Base-by-base conservation (phyloP, 2,329 filamentous ascomycete species). In the Verticillium longisporum region DNA sequence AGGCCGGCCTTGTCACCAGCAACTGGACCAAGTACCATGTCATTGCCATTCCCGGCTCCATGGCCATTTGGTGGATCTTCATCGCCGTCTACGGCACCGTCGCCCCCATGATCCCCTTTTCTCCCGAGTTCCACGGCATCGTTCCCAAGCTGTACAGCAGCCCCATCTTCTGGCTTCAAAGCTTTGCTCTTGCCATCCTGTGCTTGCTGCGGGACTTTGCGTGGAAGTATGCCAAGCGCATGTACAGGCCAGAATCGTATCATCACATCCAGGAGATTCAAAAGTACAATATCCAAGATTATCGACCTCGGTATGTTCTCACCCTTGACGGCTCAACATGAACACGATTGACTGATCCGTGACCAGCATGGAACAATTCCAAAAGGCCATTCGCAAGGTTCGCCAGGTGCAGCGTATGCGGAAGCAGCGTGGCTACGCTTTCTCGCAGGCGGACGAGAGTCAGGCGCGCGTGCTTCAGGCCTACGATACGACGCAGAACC, bases 231-330 rank as follows among this genome's bases (percentile, higher is more conserved):
- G 18, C 86, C 64, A 97, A 97, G 81, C 86, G 95, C 66, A 97
- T 99, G 92, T 99, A 98, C 18, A 21, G 88, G 68, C 95, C 95
- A 26, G 90, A 97, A 77, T 88, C 91, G 54, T 99, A 99, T 71
- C 95, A 99, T 69, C 95, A 99, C 74, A 95, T 99, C 65, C 95
- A 99, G 76, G 95, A 99, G 79, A 99, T 99, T 68, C 95, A 99
- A 76, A 99, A 99, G 78, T 99, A 98, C 79, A 99, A 99, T 70
- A 97, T 99, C 63, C 95, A 99, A 78, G 95, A 99, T 78, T 99
- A 99, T 77, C 84, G 95, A 71, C 95, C 95, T 64, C 88, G 95
- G 91, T 93, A 84, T 68, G 83, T 80, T 36, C 10, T 18, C 6
- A 31, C 18, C 18, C 18, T 21, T 21, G 18, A 21, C 18, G 18